phyloP scores from a whole-genome alignment of 2,329 filamentous ascomycete species.

The Basipetospora chlamydospora region DNA sequence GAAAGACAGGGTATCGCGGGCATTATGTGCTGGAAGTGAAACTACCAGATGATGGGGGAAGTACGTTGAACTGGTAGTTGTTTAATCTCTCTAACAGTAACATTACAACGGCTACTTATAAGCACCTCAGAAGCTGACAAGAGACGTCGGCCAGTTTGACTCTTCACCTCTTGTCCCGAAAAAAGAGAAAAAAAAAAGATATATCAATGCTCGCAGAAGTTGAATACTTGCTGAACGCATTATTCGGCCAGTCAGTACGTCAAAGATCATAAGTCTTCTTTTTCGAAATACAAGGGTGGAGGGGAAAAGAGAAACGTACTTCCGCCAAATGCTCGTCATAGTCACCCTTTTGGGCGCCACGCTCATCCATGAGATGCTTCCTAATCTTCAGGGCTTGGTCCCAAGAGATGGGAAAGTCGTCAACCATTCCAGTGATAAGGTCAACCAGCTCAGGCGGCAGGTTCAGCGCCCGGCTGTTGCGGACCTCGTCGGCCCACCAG shows the following conservation, averaged over 20 bases:
- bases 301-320: neutral
- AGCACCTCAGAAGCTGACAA: no score
- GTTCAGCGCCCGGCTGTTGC: conserved; percentile 18
- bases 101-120: no score
- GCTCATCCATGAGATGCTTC: conserved; percentile 23
- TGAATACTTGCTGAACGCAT: conserved; percentile 1
- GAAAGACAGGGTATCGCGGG: no score
- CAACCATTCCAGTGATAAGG: conserved; percentile 14
- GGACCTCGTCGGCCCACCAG: conserved; percentile 28
- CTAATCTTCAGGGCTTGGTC: conserved; percentile 23
- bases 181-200: no score
- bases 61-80: no score
- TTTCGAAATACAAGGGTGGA: neutral
- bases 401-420: conserved; percentile 11
- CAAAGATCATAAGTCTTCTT: no score
- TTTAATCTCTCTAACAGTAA: no score
- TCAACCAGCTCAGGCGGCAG: conserved; percentile 15
- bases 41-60: no score
- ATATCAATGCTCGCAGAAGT: conserved; percentile 6
- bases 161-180: no score
- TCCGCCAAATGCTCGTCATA: neutral
- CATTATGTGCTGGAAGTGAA: no score
- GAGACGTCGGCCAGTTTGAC: no score
- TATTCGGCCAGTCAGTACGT: neutral
- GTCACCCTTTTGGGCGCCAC: conserved; percentile 10